phyloP scores from a whole-genome alignment of 2,329 filamentous ascomycete species.

The Amauroascus niger region DNA sequence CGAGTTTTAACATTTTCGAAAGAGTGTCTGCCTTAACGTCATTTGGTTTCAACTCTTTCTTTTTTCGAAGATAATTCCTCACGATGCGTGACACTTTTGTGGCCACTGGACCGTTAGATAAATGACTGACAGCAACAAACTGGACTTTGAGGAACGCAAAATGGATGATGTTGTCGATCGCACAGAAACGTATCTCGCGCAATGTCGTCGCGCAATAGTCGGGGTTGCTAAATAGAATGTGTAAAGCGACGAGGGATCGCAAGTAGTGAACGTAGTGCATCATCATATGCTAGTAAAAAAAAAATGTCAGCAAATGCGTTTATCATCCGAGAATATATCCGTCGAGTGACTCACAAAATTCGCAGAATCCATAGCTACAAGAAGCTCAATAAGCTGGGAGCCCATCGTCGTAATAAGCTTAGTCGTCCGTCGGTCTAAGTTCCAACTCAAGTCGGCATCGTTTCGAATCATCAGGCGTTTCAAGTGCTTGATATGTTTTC shows the following conservation, averaged over 20 bases:
- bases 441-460: slow-evolving; percentile 46
- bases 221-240: slow-evolving; percentile 18
- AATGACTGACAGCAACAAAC: slow-evolving; percentile 21
- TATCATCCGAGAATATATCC: neutral
- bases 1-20: neutral
- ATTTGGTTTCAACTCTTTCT: neutral
- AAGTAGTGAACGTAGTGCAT: slow-evolving; percentile 19
- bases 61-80: neutral
- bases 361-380: slow-evolving; percentile 17
- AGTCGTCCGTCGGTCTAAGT: slow-evolving; percentile 25
- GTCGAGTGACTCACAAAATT: slow-evolving; percentile 20
- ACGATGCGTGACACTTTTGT: slow-evolving; percentile 7
- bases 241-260: slow-evolving; percentile 20
- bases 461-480: slow-evolving; percentile 54
- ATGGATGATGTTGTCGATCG: slow-evolving; percentile 19
- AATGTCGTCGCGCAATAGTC: slow-evolving; percentile 16
- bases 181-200: slow-evolving; percentile 18
- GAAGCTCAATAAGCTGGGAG: slow-evolving; percentile 19
- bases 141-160: slow-evolving; percentile 17
- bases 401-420: slow-evolving; percentile 16
- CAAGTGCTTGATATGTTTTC: slow-evolving; percentile 48
- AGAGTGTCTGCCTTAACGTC: neutral
- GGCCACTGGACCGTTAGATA: slow-evolving; percentile 10
- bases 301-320: neutral
- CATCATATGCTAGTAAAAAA: slow-evolving; percentile 17